A percentile compares a stretch with the other conserved stretches of the same genome.
These are phyloP conservation scores for Delonix regia DNA, from an alignment of 306 rosid genomes.

Conservation along the genomic window DNA sequence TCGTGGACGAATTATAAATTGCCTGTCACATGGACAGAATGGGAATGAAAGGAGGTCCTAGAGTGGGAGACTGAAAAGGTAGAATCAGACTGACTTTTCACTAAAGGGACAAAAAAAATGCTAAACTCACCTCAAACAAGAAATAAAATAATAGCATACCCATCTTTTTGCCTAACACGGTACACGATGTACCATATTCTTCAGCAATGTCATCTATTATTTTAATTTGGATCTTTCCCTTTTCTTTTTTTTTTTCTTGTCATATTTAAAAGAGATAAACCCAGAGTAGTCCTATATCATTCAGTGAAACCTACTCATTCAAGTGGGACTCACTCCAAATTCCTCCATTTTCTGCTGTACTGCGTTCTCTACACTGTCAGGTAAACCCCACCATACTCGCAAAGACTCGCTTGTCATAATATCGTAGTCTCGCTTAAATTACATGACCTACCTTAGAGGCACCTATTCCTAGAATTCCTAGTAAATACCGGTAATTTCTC, in stretches of 20 bases:
- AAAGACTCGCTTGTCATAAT: background rate
- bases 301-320: no score
- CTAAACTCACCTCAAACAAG: background rate
- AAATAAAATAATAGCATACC: background rate
- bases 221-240: no score
- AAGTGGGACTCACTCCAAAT: no score
- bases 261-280: no score
- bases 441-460: background rate
- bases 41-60: background rate
- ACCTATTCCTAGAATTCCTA: background rate
- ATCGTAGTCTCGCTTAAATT: background rate
- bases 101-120: background rate
- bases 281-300: no score
- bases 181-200: background rate
- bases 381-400: background rate
- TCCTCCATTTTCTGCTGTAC: background rate
- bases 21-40: no score
- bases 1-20: background rate
- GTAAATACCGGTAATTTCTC: constrained; percentile 1
- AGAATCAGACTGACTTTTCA: background rate
- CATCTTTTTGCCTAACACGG: background rate
- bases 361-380: background rate
- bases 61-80: background rate
- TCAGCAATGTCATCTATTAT: background rate
- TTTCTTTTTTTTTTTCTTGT: no score